Conservation (phyloP, 2,329 filamentous ascomycete genomes). For the Penicillium polonicum region DNA sequence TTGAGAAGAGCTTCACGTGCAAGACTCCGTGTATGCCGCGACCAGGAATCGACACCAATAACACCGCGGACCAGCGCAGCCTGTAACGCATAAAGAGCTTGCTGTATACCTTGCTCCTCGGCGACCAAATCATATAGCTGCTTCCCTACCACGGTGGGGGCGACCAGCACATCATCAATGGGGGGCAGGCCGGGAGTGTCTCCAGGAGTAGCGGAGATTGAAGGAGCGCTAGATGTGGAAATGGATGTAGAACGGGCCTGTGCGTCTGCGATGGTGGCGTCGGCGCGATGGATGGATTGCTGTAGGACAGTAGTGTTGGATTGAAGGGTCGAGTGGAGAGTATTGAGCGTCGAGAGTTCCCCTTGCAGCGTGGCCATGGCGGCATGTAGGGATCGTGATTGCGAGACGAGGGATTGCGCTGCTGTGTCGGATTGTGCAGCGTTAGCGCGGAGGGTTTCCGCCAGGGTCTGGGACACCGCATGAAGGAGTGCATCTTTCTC, state of each 20-base stretch:
- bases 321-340: slow-evolving; percentile 68
- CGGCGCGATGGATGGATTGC: slow-evolving; percentile 73
- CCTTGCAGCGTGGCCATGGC: slow-evolving; percentile 69
- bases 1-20: slow-evolving; percentile 51
- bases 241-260: slow-evolving; percentile 51
- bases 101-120: slow-evolving; percentile 81
- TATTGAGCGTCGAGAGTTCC: slow-evolving; percentile 69
- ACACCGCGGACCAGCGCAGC: slow-evolving; percentile 46
- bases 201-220: slow-evolving; percentile 33
- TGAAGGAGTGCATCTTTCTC: slow-evolving; percentile 86
- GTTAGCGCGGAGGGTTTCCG: slow-evolving; percentile 66
- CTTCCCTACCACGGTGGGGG: slow-evolving; percentile 86
- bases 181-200: slow-evolving; percentile 57
- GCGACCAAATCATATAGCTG: slow-evolving; percentile 88
- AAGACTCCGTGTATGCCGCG: slow-evolving; percentile 46
- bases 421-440: slow-evolving; percentile 71
- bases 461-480: slow-evolving; percentile 70
- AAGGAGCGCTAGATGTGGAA: slow-evolving; percentile 15
- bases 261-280: slow-evolving; percentile 72
- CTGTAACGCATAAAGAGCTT: slow-evolving; percentile 71
- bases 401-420: slow-evolving; percentile 72
- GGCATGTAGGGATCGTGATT: slow-evolving; percentile 71
- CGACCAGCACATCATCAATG: slow-evolving; percentile 89
- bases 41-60: slow-evolving; percentile 49
- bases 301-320: slow-evolving; percentile 78